Evolutionary conservation across 2,329 filamentous ascomycete genomes (phyloP).

Genomic region (Metarhizium humberi): DNA sequence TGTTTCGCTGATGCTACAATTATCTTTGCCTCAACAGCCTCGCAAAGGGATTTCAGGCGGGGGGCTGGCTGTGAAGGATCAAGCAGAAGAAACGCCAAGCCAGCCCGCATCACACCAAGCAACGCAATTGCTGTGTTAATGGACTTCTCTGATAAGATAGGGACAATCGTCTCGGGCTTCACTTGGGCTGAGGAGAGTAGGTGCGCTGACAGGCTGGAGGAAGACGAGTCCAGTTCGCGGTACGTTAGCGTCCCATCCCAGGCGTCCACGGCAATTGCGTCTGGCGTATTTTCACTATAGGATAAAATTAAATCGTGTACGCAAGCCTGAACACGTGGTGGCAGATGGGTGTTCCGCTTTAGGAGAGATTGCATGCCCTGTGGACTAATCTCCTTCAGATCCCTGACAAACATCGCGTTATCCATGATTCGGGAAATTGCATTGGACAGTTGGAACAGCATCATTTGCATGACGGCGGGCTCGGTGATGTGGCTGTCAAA

Average conservation of each 20-base stretch:
- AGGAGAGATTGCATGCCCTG: not conserved
- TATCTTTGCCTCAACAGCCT: too few species aligned
- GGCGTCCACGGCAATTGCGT: not conserved
- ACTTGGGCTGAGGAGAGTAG: not conserved
- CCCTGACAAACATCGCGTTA: not conserved
- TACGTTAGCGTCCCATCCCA: not conserved
- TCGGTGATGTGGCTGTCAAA: too few species aligned
- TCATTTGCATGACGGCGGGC: too few species aligned
- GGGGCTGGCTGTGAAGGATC: constrained; percentile 4
- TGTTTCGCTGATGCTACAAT: too few species aligned
- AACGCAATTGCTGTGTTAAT: constrained; percentile 6
- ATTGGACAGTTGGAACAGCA: too few species aligned
- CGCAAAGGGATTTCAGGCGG: not conserved
- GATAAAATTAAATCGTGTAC: not conserved
- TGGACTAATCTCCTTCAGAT: not conserved
- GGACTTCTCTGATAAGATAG: not conserved
- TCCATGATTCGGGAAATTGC: too few species aligned
- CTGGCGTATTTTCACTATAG: not conserved
- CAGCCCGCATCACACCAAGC: constrained; percentile 8
- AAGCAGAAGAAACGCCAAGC: constrained; percentile 7
- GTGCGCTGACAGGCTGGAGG: not conserved
- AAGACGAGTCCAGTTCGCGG: not conserved
- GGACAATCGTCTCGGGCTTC: not conserved
- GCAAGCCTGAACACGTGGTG: too few species aligned
- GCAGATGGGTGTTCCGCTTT: not conserved